Evolutionary conservation across 306 rosid species (phyloP), one percentile per base, ranked within the genome.

Genomic region (Cyclanthera cordifolia): DNA sequence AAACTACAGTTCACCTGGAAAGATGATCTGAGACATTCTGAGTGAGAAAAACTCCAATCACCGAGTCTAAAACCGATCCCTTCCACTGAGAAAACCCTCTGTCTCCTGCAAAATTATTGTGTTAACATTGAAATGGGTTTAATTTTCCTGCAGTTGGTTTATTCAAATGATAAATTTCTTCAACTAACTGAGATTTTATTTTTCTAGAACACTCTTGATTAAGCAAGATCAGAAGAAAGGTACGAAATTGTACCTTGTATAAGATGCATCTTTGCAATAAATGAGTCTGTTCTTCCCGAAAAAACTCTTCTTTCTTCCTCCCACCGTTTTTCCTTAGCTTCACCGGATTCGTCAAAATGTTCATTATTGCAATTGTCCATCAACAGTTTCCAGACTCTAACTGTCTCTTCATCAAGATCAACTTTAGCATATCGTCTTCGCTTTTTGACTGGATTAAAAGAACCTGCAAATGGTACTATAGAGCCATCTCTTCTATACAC

Each of bases 341-440:
- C 82, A 41, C 49, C 50, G 0, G 88, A 83, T 74, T 96, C 98
- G 70, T 93, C 89, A 79, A 89, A 76, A 23, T 92, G 95, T 77
- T 87, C 85, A 56, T 83, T 85, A 67, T 87, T 85, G 79, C 83
- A 87, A 81, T 93, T 83, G 64, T 80, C 75, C 84, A 89, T 45
- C 78, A 93, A 81, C 77, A 93, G 95, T 81, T 75, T 87, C 98
- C 99, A 93, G 46, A 89, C 96, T 83, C 85, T 85, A 69, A 79
- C 80, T 63, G 99, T 90, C 84, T 93, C 96, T 21, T 77, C 88
- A 73, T 93, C 99, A 65, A 90, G 88, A 78, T 87, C 86, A 79
- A 93, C 99, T 80, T 82, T 93, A 43, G 99, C 86, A 28, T 90
- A 85, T 21, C 86, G 85, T 13, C 76, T 79, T 46, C 80, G 80